These are phyloP conservation scores for Sporothrix euskadiensis DNA, from an alignment of 2,329 filamentous ascomycete species.

Conservation along the genomic window DNA sequence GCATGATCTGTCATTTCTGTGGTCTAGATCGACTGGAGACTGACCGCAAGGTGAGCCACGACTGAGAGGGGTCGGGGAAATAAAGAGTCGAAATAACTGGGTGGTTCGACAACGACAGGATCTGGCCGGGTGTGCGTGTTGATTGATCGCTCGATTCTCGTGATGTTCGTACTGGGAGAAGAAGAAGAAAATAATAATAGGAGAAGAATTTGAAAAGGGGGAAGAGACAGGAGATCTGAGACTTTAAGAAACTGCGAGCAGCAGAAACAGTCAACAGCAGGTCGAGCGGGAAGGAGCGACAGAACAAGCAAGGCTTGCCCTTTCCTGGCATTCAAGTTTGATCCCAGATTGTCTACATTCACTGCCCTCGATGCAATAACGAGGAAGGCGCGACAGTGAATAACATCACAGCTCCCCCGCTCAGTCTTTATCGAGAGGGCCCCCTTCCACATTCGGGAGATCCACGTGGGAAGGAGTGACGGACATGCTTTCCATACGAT, in stretches of 20 bases:
- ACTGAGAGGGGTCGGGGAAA: background rate
- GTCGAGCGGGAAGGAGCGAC: background rate
- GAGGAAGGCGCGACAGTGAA: background rate
- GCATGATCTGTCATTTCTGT: background rate
- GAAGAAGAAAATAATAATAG: background rate
- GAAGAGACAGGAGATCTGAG: background rate
- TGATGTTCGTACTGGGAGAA: background rate
- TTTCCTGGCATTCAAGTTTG: background rate
- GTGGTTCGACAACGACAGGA: background rate
- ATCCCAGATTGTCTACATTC: background rate
- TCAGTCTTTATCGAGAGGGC: background rate
- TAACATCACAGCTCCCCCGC: background rate
- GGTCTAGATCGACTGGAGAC: background rate
- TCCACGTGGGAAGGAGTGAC: background rate
- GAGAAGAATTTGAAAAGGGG: background rate
- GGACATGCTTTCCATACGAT: background rate
- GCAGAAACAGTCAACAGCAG: background rate
- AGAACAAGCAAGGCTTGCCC: background rate
- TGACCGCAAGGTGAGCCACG: background rate
- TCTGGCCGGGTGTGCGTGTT: background rate
- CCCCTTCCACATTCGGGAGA: background rate
- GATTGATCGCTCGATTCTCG: background rate
- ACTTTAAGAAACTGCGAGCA: background rate
- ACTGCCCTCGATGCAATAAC: background rate
- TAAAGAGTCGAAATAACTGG: background rate